Evolutionary conservation across 129 eudicot genomes (phyloP), one percentile per base, ranked within the genome.

Genomic region (Erigeron canadensis): DNA sequence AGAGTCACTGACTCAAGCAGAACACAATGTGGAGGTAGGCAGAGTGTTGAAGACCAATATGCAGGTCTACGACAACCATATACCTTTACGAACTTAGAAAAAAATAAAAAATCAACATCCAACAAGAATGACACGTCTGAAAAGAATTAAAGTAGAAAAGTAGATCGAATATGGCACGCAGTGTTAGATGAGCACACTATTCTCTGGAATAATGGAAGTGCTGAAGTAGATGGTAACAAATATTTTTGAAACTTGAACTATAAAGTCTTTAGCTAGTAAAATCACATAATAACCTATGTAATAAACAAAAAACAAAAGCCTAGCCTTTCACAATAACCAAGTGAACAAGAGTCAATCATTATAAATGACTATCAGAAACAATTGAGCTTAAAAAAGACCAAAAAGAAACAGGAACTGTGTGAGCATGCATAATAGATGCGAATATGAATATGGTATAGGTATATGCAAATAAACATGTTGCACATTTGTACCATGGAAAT

Each of bases 341-440:
- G 4, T 3, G 12, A 54, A 13, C 48, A 54, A 11, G 3, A 7
- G 6, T 7, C 22, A n/a, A 55, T 55, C 19, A 12, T 39, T 70
- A 70, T 0, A 39, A 21, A 41, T 19, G 21, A 11, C 65, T 45
- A 54, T 40, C 40, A 38, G 37, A 69, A 12, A 66, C 38, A n/a
- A 23, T 22, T 51, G 48, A 67, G 0, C 28, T 48, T 51, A 47
- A 67, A 15, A 23, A 15, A 0, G 57, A n/a, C 60, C 8, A 15
- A 51, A 54, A 18, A 19, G 39, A 53, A 39, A 12, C 5, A 4
- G 42, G 39, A 59, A 12, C 8, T 62, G 60, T 47, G 61, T 37
- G 51, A 48, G 47, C 38, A 37, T 48, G 9, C 78, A 50, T 8
- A 22, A 48, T 48, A 18, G n/a, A 63, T 19, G 37, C 78, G 19